These are phyloP conservation scores for Discostella pseudostelligera DNA, from an alignment of 108 stramenopile species.

Conservation along the genomic window DNA sequence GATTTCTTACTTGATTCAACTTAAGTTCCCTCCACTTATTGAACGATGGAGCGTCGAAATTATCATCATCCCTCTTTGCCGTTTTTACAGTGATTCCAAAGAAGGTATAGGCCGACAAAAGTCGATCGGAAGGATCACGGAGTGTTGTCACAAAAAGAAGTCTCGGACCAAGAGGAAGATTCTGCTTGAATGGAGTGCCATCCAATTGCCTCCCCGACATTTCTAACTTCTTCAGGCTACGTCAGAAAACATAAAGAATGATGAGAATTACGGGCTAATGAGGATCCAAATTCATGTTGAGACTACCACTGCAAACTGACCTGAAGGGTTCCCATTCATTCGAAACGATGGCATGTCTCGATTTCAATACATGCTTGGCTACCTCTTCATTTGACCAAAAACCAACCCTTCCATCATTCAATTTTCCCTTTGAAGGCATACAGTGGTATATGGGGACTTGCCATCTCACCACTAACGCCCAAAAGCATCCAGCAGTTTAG, in stretches of 20 bases:
- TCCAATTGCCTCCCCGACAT: slow-evolving; percentile 15
- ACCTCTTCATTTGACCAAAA: slow-evolving; percentile 40
- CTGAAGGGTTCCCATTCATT: slow-evolving; percentile 56
- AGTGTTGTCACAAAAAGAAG: slow-evolving; percentile 47
- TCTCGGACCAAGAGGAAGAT: background rate
- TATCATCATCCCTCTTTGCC: slow-evolving; percentile 7
- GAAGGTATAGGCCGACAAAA: slow-evolving; percentile 54
- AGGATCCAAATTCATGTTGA: too few relatives aligned
- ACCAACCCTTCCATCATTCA: slow-evolving; percentile 38
- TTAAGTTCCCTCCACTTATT: slow-evolving; percentile 19
- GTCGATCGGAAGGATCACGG: slow-evolving; percentile 52
- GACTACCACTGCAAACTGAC: too few relatives aligned
- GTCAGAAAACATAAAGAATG: too few relatives aligned
- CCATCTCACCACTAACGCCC: slow-evolving; percentile 4
- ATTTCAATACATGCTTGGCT: background rate
- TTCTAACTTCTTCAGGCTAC: slow-evolving; percentile 5
- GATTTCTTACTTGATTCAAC: background rate
- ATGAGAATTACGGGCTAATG: too few relatives aligned
- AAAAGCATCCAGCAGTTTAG: too few relatives aligned
- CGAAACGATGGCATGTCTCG: slow-evolving; percentile 24
- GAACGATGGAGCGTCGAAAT: slow-evolving; percentile 18
- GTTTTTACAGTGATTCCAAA: slow-evolving; percentile 8
- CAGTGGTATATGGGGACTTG: slow-evolving; percentile 46
- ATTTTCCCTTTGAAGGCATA: slow-evolving; percentile 37
- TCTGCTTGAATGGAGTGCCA: background rate